Base-by-base conservation (phyloP, 2,329 filamentous ascomycete genomes). In the Cladophialophora carrionii region DNA sequence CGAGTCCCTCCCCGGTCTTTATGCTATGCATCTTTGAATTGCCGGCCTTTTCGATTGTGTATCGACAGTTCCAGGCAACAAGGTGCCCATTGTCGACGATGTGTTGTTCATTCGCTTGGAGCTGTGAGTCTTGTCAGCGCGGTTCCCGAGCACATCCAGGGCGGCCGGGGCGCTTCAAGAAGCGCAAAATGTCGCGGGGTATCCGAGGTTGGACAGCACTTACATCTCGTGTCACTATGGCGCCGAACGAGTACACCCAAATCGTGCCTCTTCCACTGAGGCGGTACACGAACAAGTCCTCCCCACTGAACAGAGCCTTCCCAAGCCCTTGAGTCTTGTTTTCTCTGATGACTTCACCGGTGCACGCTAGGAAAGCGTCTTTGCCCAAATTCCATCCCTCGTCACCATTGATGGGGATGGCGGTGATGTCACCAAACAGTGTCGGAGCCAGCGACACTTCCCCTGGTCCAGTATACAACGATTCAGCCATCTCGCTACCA, bases 71-170 rank as follows among this genome's bases (percentile, higher is more conserved):
- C 67, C 67, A 69, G 9, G 67, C 67, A 8, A 69, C 67, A 24
- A 69, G 56, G 48, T 69, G 67, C 17, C 65, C 65, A 20, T 66
- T 69, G 52, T 69, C 67, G 32, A 69, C 67, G 31, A 69, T 69
- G 57, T 69, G 62, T 12, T 64, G 59, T 48, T 69, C 65, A 22
- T 64, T 64, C 29, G 58, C 53, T 65, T 64, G 65, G 29, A 65
- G 67, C 65, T 62, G 51, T 34, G 49, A 12, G 31, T 14, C 34
- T 22, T 55, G 48, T 60, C 22, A 58, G 12, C 41, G 17, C 37
- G 17, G 37, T 43, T n/a, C 37, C 37, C n/a, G 37, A 7, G 17
- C 6, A 43, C 37, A 43, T 7, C 3, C 17, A 43, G 17, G 37
- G 14, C 37, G 37, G 14, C 37, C 14, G 14, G 37, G 37, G 4